Percentiles rank a stretch among this genome's conserved stretches.
Conservation (phyloP, 345 rosid genomes). For the Lumnitzera littorea region DNA sequence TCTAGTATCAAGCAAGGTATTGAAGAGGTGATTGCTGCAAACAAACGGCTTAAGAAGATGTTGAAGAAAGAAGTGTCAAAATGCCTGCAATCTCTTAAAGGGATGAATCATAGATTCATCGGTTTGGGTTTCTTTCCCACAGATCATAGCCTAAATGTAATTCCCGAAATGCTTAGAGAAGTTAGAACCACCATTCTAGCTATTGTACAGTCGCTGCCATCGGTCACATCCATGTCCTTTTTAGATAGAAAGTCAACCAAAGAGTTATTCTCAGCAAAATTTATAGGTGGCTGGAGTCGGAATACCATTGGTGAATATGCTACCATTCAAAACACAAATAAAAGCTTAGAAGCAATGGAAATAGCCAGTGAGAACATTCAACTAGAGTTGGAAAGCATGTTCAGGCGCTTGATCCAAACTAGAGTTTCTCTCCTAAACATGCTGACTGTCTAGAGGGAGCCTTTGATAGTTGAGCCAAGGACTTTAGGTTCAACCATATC, state of each 20-base stretch:
- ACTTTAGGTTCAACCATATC: too few species aligned
- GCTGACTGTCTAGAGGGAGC: conserved; percentile 31
- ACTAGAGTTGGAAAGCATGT: conserved; percentile 57
- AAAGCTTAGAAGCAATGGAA: conserved; percentile 67
- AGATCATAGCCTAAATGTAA: conserved; percentile 31
- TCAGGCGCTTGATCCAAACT: conserved; percentile 65
- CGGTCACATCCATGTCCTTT: conserved; percentile 64
- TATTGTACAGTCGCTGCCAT: conserved; percentile 51
- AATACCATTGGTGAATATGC: conserved; percentile 41
- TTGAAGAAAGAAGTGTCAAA: conserved; percentile 64
- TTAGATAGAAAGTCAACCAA: conserved; percentile 39
- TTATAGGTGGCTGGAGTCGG: conserved; percentile 17
- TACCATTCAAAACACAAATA: conserved; percentile 48
- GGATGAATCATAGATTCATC: conserved; percentile 24
- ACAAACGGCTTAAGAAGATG: conserved; percentile 45
- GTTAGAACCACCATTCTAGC: conserved; percentile 42
- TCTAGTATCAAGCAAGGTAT: conserved; percentile 26
- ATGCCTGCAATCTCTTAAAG: conserved; percentile 44
- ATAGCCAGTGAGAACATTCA: conserved; percentile 62
- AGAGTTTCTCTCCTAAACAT: conserved; percentile 77
- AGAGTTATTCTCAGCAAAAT: conserved; percentile 35
- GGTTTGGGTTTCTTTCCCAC: conserved; percentile 11
- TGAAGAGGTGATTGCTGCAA: conserved; percentile 35
- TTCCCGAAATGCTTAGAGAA: conserved; percentile 50
- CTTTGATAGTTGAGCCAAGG: too few species aligned